Percentiles rank a stretch among this genome's conserved stretches.
Conservation (phyloP, 176 grass and related monocot species). For the Oryza punctata region DNA sequence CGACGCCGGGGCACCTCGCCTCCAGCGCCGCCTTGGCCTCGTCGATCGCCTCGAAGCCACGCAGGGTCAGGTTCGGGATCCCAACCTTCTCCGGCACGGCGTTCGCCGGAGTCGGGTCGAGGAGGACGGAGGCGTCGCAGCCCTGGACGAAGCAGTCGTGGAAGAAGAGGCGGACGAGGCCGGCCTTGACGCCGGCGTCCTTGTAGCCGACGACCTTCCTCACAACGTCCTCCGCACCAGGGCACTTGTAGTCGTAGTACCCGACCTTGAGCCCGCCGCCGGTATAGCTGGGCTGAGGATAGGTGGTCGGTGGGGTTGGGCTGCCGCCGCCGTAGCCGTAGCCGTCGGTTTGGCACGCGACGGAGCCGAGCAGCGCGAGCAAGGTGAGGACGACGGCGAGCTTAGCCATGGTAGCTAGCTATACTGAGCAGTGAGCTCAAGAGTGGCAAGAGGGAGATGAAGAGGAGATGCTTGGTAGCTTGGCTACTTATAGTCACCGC, state of each 20-base stretch:
- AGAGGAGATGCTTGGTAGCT: not conserved
- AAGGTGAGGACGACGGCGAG: not conserved
- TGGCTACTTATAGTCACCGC: not conserved
- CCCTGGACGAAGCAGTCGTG: conserved; percentile 66
- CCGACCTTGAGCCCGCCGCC: conserved; percentile 26
- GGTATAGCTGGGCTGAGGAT: not conserved
- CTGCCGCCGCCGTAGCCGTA: not conserved
- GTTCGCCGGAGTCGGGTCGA: conserved; percentile 24
- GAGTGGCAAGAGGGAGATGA: not conserved
- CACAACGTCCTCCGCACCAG: conserved; percentile 28
- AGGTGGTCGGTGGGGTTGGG: conserved; percentile 21
- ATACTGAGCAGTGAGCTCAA: not conserved
- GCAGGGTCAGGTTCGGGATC: conserved; percentile 20
- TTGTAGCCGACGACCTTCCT: not conserved
- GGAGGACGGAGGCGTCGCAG: conserved; percentile 57
- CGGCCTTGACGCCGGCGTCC: conserved; percentile 33
- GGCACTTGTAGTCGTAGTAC: conserved; percentile 42
- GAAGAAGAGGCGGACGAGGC: conserved; percentile 58
- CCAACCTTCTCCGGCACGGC: conserved; percentile 37
- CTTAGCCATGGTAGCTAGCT: conserved; percentile 7
- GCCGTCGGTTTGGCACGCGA: conserved; percentile 16
- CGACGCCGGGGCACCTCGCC: not conserved
- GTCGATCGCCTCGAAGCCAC: conserved; percentile 49
- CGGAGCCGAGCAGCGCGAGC: conserved; percentile 20
- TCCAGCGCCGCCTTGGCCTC: conserved; percentile 30